phyloP scores from a whole-genome alignment of 192 early-diverging fungal species.

The Coemansia sp. region DNA sequence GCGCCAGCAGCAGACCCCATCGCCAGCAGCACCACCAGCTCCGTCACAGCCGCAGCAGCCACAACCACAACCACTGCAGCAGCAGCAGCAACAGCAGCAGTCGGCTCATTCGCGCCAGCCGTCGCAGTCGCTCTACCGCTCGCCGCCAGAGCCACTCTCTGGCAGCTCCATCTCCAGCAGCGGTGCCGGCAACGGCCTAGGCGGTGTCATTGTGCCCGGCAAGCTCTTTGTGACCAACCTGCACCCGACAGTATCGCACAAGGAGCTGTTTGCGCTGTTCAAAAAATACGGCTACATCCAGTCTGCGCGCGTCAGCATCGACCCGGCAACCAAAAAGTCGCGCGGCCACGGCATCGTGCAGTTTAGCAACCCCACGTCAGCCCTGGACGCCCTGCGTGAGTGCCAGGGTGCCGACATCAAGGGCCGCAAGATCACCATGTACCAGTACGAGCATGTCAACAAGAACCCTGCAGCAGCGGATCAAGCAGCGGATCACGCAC shows the following conservation, averaged over 20 bases:
- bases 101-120: constrained; percentile 7
- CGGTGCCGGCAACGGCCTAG: constrained; percentile 31
- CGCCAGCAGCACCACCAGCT: not conserved
- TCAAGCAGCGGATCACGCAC: not conserved
- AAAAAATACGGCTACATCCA: constrained; percentile 55
- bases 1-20: not conserved
- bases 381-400: constrained; percentile 39
- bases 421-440: constrained; percentile 50
- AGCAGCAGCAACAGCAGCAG: constrained; percentile 1
- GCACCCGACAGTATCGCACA: constrained; percentile 51
- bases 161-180: not conserved
- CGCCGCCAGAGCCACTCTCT: not conserved
- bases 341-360: constrained; percentile 49
- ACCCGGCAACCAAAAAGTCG: constrained; percentile 41
- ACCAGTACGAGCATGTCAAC: constrained; percentile 51
- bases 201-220: constrained; percentile 43
- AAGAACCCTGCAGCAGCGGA: constrained; percentile 13
- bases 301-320: constrained; percentile 52
- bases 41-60: not conserved
- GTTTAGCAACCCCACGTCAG: constrained; percentile 46
- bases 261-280: constrained; percentile 53
- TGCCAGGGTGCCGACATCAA: constrained; percentile 51
- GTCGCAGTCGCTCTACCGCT: constrained; percentile 6
- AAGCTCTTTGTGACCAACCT: constrained; percentile 55
- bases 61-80: not conserved